Conservation (phyloP, 2,329 filamentous ascomycete species). For the Hirsutella thompsonii region DNA sequence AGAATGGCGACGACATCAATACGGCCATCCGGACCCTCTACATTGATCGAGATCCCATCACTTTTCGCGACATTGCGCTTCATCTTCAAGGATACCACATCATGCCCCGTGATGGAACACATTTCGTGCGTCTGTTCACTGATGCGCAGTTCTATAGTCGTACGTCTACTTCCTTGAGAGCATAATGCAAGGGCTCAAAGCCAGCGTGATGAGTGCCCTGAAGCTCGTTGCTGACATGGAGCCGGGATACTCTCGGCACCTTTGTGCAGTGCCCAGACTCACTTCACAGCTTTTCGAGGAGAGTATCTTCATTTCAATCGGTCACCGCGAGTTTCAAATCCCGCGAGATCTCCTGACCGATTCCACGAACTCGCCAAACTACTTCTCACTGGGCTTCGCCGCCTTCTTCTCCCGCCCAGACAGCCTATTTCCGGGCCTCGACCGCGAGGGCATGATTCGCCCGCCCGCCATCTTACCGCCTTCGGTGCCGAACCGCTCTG, state of each 20-base stretch:
- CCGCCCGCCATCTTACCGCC: conserved; percentile 81
- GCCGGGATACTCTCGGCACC: background rate
- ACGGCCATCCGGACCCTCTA: conserved; percentile 64
- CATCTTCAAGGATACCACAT: conserved; percentile 92
- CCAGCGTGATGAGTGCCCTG: background rate
- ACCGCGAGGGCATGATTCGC: conserved; percentile 64
- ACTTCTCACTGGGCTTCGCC: conserved; percentile 83
- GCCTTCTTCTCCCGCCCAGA: conserved; percentile 72
- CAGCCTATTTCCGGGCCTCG: conserved; percentile 76
- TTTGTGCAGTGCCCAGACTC: conserved; percentile 69
- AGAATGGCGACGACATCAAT: conserved; percentile 38
- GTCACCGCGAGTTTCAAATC: conserved; percentile 77
- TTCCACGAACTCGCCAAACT: conserved; percentile 88
- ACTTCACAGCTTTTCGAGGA: conserved; percentile 86
- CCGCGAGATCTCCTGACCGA: conserved; percentile 75
- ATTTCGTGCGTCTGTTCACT: conserved; percentile 86
- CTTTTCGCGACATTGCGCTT: conserved; percentile 78
- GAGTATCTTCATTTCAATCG: conserved; percentile 85
- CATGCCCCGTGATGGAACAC: conserved; percentile 63
- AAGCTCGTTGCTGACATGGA: background rate
- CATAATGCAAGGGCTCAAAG: background rate
- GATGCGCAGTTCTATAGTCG: conserved; percentile 90
- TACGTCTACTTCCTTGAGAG: conserved; percentile 17
- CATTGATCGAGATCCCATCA: conserved; percentile 84
- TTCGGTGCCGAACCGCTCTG: conserved; percentile 64